Conservation (phyloP, 1,139 yeast species). For the Hansenula lynferdii region DNA sequence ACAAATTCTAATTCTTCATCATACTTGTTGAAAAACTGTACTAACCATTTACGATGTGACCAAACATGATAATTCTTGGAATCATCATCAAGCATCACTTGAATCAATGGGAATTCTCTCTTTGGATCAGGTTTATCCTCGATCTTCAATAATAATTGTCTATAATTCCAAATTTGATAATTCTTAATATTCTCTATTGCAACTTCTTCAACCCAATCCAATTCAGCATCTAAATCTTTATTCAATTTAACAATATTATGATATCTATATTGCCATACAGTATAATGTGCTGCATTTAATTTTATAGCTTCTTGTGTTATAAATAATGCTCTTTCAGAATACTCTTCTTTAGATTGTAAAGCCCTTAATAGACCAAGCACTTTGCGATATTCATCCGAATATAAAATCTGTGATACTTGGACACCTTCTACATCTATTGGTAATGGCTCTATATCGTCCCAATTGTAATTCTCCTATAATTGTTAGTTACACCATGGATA, state of each 20-base stretch:
- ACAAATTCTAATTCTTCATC: slow-evolving; percentile 50
- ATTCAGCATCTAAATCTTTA: slow-evolving; percentile 38
- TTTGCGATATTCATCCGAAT: slow-evolving; percentile 62
- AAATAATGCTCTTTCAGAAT: slow-evolving; percentile 64
- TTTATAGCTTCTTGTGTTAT: slow-evolving; percentile 61
- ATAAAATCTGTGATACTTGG: slow-evolving; percentile 69
- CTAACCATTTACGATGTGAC: slow-evolving; percentile 86
- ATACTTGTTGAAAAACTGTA: slow-evolving; percentile 46
- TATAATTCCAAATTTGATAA: slow-evolving; percentile 94
- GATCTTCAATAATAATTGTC: slow-evolving; percentile 46
- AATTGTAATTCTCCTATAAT: slow-evolving; percentile 23
- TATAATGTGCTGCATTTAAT: slow-evolving; percentile 83
- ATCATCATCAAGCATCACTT: slow-evolving; percentile 69
- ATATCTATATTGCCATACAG: slow-evolving; percentile 81
- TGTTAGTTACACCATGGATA: neutral
- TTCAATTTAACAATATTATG: slow-evolving; percentile 43
- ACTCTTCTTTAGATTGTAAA: slow-evolving; percentile 54
- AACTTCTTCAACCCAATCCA: slow-evolving; percentile 73
- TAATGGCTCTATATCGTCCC: slow-evolving; percentile 38
- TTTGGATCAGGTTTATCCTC: slow-evolving; percentile 34
- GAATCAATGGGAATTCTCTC: slow-evolving; percentile 60
- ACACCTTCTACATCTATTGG: slow-evolving; percentile 39
- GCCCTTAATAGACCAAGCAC: slow-evolving; percentile 62
- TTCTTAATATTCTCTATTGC: slow-evolving; percentile 81
- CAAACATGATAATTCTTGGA: slow-evolving; percentile 94